Conservation (phyloP, 2,329 filamentous ascomycete genomes). For the Torrubiella hemipterigena region DNA sequence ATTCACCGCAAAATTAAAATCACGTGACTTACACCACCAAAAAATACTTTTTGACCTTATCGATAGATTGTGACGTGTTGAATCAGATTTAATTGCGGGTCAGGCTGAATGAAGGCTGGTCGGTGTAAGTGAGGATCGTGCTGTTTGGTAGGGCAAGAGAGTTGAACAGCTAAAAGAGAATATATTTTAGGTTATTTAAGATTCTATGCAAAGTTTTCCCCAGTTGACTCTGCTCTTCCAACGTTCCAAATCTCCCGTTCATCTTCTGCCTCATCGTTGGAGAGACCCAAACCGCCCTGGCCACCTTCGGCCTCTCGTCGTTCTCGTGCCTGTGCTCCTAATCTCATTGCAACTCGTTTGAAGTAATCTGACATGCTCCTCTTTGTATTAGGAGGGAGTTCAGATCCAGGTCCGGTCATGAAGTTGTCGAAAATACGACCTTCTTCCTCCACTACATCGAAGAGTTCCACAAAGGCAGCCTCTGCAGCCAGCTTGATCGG, state of each 20-base stretch:
- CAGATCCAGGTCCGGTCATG: slow-evolving; percentile 55
- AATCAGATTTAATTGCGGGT: too few species aligned
- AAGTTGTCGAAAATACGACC: slow-evolving; percentile 82
- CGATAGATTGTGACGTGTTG: too few species aligned
- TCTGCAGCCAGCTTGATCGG: slow-evolving; percentile 93
- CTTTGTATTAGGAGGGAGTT: slow-evolving; percentile 61
- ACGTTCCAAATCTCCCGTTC: slow-evolving; percentile 94
- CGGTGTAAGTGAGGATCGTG: too few species aligned
- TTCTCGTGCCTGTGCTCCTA: slow-evolving; percentile 81
- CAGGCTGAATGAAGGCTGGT: too few species aligned
- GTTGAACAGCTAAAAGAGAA: too few species aligned
- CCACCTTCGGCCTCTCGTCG: slow-evolving; percentile 86
- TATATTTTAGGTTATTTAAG: too few species aligned
- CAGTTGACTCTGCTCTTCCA: slow-evolving; percentile 70
- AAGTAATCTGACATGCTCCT: slow-evolving; percentile 95
- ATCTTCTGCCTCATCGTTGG: slow-evolving; percentile 86
- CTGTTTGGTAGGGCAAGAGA: too few species aligned
- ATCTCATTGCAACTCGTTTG: slow-evolving; percentile 74
- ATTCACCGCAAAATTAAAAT: slow-evolving; percentile 2
- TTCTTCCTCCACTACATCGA: slow-evolving; percentile 82
- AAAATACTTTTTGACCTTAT: too few species aligned
- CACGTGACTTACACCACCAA: slow-evolving; percentile 16
- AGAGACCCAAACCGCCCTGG: slow-evolving; percentile 70
- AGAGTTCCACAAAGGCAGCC: slow-evolving; percentile 83
- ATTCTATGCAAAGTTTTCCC: slow-evolving; percentile 42